Evolutionary conservation across 2,329 filamentous ascomycete species (phyloP).

Genomic region (Fusarium xyrophilum): DNA sequence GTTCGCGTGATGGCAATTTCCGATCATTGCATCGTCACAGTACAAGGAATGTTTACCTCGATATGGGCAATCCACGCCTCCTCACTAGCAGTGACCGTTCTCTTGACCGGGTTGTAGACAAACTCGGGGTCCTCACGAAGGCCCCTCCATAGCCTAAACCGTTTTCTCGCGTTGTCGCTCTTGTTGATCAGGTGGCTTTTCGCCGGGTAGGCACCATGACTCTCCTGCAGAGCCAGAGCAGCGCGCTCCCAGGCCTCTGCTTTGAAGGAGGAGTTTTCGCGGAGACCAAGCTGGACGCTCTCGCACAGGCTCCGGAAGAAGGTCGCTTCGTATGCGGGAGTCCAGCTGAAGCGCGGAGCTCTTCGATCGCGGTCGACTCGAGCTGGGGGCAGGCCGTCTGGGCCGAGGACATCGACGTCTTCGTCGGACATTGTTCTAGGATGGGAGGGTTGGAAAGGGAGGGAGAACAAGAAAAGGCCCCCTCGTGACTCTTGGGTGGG

Average conservation of each 20-base stretch:
- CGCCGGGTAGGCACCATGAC: constrained; percentile 63
- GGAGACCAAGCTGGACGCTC: constrained; percentile 62
- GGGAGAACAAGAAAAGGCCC: background rate
- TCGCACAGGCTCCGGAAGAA: constrained; percentile 68
- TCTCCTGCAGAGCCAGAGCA: constrained; percentile 59
- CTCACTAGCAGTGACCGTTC: constrained; percentile 62
- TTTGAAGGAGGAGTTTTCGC: constrained; percentile 67
- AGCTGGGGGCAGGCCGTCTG: constrained; percentile 45
- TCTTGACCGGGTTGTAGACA: constrained; percentile 57
- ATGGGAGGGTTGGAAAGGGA: background rate
- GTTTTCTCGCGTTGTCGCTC: constrained; percentile 68
- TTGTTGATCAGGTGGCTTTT: constrained; percentile 70
- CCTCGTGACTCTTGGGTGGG: constrained; percentile 11
- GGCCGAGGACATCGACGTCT: constrained; percentile 48
- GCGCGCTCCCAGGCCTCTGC: constrained; percentile 67
- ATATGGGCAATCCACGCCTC: constrained; percentile 65
- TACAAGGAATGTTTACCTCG: constrained; percentile 53
- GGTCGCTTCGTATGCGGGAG: constrained; percentile 63
- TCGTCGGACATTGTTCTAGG: constrained; percentile 48
- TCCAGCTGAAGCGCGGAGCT: constrained; percentile 66
- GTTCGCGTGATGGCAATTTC: background rate
- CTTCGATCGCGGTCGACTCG: constrained; percentile 51
- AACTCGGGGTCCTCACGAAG: constrained; percentile 65
- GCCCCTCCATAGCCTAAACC: constrained; percentile 67
- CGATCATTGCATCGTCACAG: background rate